Evolutionary conservation across 2,329 filamentous ascomycete species (phyloP).

Genomic region (Tolypocladium ophioglossoides): DNA sequence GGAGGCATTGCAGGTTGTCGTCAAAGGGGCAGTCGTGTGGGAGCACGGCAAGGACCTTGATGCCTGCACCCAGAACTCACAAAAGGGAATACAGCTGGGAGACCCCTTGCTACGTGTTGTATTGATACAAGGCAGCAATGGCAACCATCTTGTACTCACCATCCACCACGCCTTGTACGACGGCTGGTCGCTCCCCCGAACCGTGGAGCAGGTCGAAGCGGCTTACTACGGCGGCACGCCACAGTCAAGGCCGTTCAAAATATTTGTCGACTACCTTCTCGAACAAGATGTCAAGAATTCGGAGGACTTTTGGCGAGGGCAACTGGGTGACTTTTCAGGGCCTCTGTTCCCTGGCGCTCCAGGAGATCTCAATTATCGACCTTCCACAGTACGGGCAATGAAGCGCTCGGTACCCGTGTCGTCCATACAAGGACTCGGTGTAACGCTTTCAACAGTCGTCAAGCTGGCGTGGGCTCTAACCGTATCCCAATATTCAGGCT

Average conservation of each 20-base stretch:
- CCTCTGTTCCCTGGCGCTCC: slow-evolving; percentile 29
- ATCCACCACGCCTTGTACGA: slow-evolving; percentile 44
- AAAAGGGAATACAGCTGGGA: slow-evolving; percentile 23
- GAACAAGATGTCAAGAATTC: slow-evolving; percentile 22
- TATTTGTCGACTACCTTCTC: slow-evolving; percentile 33
- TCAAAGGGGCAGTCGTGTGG: background rate
- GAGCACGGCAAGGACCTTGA: background rate
- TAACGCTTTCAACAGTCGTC: slow-evolving; percentile 11
- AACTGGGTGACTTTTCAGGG: slow-evolving; percentile 25
- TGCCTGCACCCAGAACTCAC: background rate
- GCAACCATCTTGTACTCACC: slow-evolving; percentile 25
- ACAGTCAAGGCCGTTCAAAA: slow-evolving; percentile 20
- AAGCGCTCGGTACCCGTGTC: slow-evolving; percentile 24
- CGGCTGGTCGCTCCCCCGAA: slow-evolving; percentile 32
- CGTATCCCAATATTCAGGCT: slow-evolving; percentile 33
- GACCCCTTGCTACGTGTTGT: slow-evolving; percentile 29
- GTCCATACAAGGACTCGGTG: slow-evolving; percentile 10
- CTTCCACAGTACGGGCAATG: slow-evolving; percentile 23
- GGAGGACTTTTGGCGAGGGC: slow-evolving; percentile 31
- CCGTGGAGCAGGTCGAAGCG: slow-evolving; percentile 18
- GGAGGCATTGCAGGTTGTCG: slow-evolving; percentile 1
- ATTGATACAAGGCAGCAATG: slow-evolving; percentile 15
- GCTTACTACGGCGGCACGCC: background rate
- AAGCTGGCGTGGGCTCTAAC: slow-evolving; percentile 39
- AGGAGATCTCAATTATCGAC: slow-evolving; percentile 28